phyloP scores from a whole-genome alignment of 23 red algal genomes.

The Agarophyton chilense region DNA sequence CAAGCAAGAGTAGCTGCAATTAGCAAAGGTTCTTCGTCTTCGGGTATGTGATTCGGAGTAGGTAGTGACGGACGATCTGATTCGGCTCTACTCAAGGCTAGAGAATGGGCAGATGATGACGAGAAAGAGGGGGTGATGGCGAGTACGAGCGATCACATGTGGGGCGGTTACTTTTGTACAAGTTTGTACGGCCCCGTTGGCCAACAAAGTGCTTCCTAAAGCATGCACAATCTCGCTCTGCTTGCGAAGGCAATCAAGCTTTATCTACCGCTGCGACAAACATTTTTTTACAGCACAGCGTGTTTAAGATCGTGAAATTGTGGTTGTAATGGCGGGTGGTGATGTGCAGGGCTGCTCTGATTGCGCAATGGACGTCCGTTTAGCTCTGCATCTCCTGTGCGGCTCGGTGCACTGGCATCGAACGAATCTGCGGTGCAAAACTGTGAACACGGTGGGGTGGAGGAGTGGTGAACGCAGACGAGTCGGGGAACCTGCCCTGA shows the following conservation, averaged over 20 bases:
- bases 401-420: neutral
- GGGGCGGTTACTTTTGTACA: no score
- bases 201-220: no score
- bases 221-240: neutral
- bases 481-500: no score
- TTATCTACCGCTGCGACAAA: neutral
- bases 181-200: no score
- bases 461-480: no score
- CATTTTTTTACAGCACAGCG: neutral
- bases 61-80: no score
- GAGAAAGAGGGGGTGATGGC: neutral
- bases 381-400: slow-evolving; percentile 2
- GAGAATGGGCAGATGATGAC: neutral
- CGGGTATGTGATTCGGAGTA: no score
- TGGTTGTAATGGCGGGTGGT: neutral
- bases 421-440: neutral
- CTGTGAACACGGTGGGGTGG: no score
- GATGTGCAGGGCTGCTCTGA: neutral
- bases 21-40: no score
- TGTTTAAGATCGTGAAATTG: neutral
- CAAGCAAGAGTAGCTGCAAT: neutral
- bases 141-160: no score
- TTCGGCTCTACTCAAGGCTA: neutral
- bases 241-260: neutral
- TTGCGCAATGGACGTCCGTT: neutral